These are phyloP conservation scores for Aspergillus sclerotialis DNA, from an alignment of 2,329 filamentous ascomycete species.

Conservation along the genomic window DNA sequence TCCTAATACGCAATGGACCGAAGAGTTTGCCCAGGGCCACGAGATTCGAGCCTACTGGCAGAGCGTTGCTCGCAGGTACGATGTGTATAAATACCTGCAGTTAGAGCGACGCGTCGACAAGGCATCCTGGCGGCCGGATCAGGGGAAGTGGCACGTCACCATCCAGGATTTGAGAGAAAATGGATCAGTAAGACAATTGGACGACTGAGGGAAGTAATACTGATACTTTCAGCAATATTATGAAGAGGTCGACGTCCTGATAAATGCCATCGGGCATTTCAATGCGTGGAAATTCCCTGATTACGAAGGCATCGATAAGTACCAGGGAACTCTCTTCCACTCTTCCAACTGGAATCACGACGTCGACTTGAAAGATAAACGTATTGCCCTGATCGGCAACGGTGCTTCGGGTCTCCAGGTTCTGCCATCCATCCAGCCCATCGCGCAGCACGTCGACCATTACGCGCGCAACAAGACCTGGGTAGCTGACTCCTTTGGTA, in stretches of 20 bases:
- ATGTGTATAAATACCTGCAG: slow-evolving; percentile 54
- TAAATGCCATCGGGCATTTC: slow-evolving; percentile 60
- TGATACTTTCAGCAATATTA: slow-evolving; percentile 32
- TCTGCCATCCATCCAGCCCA: slow-evolving; percentile 33
- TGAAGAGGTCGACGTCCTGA: slow-evolving; percentile 53
- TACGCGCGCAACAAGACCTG: slow-evolving; percentile 61
- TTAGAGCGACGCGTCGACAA: slow-evolving; percentile 51
- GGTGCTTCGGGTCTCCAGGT: slow-evolving; percentile 55
- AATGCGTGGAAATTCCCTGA: slow-evolving; percentile 59
- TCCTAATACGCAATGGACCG: slow-evolving; percentile 62
- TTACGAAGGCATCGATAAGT: slow-evolving; percentile 52
- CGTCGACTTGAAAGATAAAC: slow-evolving; percentile 44
- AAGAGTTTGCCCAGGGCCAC: slow-evolving; percentile 58
- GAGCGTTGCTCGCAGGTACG: slow-evolving; percentile 54
- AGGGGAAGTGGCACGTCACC: slow-evolving; percentile 51
- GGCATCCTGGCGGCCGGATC: slow-evolving; percentile 48
- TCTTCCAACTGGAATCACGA: slow-evolving; percentile 54
- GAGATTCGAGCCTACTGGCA: slow-evolving; percentile 66
- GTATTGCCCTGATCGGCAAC: slow-evolving; percentile 56
- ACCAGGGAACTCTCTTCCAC: slow-evolving; percentile 51
- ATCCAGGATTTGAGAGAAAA: slow-evolving; percentile 30
- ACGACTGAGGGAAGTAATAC: background rate
- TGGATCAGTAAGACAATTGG: no score
- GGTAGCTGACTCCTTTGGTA: slow-evolving; percentile 59
- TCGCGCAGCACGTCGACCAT: slow-evolving; percentile 49